Base-by-base conservation (phyloP, 768 basidiomycete genomes). In the Paxillus rubicundulus region DNA sequence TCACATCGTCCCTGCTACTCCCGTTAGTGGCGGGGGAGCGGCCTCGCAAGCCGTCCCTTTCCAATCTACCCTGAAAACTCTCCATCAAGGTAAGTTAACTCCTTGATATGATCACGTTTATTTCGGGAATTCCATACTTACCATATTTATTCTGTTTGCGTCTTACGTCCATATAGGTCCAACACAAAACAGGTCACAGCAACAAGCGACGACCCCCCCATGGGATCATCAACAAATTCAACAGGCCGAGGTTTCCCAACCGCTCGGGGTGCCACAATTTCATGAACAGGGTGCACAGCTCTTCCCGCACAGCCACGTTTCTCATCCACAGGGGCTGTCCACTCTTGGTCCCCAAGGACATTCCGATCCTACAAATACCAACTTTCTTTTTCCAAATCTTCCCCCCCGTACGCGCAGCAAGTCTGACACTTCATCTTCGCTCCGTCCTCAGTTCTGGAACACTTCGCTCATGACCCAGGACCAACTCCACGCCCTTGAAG, bases 1-100 rank as follows among this genome's bases (percentile, higher is more conserved):
- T 54, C 82, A 89, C 62, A 85, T 92, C 55, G 88, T 91, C 7
- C 90, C 90, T 38, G 87, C 89, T 18, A 92, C 90, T 3, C 90
- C 90, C 8, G 77, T 92, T 50, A 81, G 79, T 54, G 85, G 83
- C 40, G 84, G 81, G 18, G 82, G 72, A 33, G 76, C 72, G 24
- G 72, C 72, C 34, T 69, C 71, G 9, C 74, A 77, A 53, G 65
- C 72, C 36, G 77, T 72, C 34, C 76, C 79, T 37, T 86, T 84
- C 74, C 78, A 79, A 58, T 71, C 74, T 33, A 72, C 75, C 44
- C 66, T 79, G 58, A 67, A 76, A 54, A 75, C 77, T 16, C 71
- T 85, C 45, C 73, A 76, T 57, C 80, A 81, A 72, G 79, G 82
- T 82, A 54, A 67, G 79, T 77, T 52, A 41, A 48, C 59, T 54